Evolutionary conservation across 2,329 filamentous ascomycete genomes (phyloP), one percentile per base, ranked within the genome.

Genomic region (Pseudocercospora crystallina): DNA sequence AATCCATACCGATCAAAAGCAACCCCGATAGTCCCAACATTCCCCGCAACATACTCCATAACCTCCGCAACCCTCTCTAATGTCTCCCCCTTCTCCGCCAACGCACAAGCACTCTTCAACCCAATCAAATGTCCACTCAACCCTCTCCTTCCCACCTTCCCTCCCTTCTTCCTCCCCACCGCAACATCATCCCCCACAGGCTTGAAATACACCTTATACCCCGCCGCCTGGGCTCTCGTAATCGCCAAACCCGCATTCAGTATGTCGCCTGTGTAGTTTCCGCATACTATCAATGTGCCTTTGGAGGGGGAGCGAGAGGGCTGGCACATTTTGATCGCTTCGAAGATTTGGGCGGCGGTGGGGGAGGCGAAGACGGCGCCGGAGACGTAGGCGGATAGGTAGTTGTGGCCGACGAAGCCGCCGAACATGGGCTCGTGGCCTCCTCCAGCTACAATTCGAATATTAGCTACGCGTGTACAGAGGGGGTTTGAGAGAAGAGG

Each of bases 171-270:
- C 60, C 74, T 76, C 8, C 81, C 82, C 17, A 86, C 81, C 0
- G 80, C 83, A 7, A 86, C 83, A 61, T 86, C 83, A 57, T 86
- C 83, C 34, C 80, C 82, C 52, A 82, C 83, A 54, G 83, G 79
- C 51, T 84, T 76, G 65, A 84, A 80, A 49, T 74, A 71, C 57
- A 79, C 80, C 44, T 72, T 75, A 57, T 79, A 76, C 13, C 80
- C 81, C 15, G 70, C 72, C 5, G 80, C 78, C 41, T 76, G 76
- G 33, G 78, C 81, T 66, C 77, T 82, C 58, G 82, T 81, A 43
- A 78, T 78, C 2, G 81, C 81, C 10, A 84, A 69, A 1, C 80
- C 80, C 57, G 83, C 83, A 63, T 84, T 82, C 53, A 84, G 70
- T 50, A 81, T 82, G 65, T 84, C 82, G 40, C 82, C 82, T 0